These are phyloP conservation scores for Boletus subcaerulescens DNA, from an alignment of 768 basidiomycete genomes.

Conservation along the genomic window DNA sequence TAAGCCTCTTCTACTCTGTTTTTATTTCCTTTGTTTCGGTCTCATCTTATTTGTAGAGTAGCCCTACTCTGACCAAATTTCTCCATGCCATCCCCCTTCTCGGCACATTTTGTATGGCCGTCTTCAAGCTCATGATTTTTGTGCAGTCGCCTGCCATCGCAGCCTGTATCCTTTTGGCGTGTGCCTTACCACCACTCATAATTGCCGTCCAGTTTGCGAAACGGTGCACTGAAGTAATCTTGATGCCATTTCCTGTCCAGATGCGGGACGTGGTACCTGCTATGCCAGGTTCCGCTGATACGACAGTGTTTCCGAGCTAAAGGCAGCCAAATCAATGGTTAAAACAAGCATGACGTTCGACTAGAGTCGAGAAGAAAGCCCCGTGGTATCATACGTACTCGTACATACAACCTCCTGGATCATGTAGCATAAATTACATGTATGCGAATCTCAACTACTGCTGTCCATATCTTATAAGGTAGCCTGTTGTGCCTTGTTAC, in stretches of 20 bases:
- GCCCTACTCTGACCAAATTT: slow-evolving; percentile 10
- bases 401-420: slow-evolving; percentile 12
- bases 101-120: slow-evolving; percentile 22
- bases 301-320: not conserved
- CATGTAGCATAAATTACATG: slow-evolving; percentile 15
- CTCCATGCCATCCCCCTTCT: slow-evolving; percentile 27
- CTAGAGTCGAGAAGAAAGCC: no score
- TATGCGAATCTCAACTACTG: not conserved
- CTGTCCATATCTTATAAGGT: not conserved
- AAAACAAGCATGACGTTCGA: not conserved
- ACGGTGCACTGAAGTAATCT: slow-evolving; percentile 4
- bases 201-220: slow-evolving; percentile 5
- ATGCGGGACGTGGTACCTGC: not conserved
- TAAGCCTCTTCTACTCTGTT: not conserved
- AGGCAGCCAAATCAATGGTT: not conserved
- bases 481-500: slow-evolving; percentile 24
- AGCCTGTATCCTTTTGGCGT: slow-evolving; percentile 19
- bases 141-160: slow-evolving; percentile 22
- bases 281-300: not conserved
- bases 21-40: not conserved
- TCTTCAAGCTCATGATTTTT: slow-evolving; percentile 14
- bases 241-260: slow-evolving; percentile 6
- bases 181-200: slow-evolving; percentile 19
- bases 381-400: no score
- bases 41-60: slow-evolving; percentile 5